phyloP scores from a whole-genome alignment of 2,329 filamentous ascomycete genomes.

The Aspergillus sergii region DNA sequence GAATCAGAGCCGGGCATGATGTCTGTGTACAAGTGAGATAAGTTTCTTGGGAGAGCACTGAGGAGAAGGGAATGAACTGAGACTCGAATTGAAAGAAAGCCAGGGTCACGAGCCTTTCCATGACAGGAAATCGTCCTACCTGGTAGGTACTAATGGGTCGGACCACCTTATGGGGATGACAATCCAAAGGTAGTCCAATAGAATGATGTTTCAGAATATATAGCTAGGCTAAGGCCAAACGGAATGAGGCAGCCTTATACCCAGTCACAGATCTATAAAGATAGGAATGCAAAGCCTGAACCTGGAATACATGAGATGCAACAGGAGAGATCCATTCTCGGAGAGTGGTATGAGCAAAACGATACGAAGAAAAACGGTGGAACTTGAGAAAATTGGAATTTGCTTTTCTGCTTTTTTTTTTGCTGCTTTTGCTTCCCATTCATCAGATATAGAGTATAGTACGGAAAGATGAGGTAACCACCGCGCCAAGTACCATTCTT shows the following conservation, averaged over 20 bases:
- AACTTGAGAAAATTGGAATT: slow-evolving; percentile 3
- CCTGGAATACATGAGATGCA: neutral
- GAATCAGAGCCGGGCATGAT: slow-evolving; percentile 56
- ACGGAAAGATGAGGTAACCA: slow-evolving; percentile 25
- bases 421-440: slow-evolving; percentile 25
- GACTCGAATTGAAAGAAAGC: neutral
- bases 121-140: neutral
- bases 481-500: slow-evolving; percentile 26
- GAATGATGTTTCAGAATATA: neutral
- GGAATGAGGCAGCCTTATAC: neutral
- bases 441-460: slow-evolving; percentile 23
- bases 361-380: neutral
- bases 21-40: neutral
- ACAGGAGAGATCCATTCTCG: neutral
- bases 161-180: neutral
- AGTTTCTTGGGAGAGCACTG: neutral
- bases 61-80: too few relatives aligned
- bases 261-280: neutral
- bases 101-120: neutral
- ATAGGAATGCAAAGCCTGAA: neutral
- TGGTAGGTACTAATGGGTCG: neutral
- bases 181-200: neutral
- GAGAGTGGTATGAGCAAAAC: neutral
- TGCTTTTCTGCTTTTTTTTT: slow-evolving; percentile 19
- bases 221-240: neutral